Base-by-base conservation (phyloP, 2,329 filamentous ascomycete genomes). In the Clonostachys byssicola region DNA sequence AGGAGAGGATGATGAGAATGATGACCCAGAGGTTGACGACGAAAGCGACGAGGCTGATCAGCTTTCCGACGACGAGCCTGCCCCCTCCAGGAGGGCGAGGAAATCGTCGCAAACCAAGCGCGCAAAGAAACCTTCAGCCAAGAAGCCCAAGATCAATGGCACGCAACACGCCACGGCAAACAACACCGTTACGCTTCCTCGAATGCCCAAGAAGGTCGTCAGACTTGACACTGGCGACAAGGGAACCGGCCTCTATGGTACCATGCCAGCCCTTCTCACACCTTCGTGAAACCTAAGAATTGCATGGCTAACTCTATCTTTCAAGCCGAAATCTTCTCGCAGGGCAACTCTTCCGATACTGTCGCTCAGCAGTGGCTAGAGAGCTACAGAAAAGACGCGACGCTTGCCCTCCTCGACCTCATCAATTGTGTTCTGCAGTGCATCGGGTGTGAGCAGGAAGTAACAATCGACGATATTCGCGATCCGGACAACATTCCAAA, bases 401-500 rank as follows among this genome's bases (percentile, higher is more conserved):
- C 74, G 14, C 68, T 64, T 30, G 80, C 81, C 12, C 68, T 86
- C 52, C 74, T 77, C 14, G 81, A 86, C 43, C 67, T 87, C 47
- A 76, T 88, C 56, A 87, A 86, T 64, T 85, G 83, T 54, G 77
- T 86, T 35, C 66, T 88, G 36, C 78, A 81, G 58, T 80, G 88
- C 52, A 83, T 92, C 16, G 94, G 94, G 33, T 95, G 92, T 63
- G 82, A 89, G 47, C 75, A 89, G 46, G 80, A 87, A 54, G 81
- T 99, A 47, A 87, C 85, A 10, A 79, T 81, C 38, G 85, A 94
- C 61, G 91, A 97, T 62, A 89, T 96, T 53, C 83, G 86, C 54
- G 92, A 99, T 62, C 83, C 90, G 8, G 94, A 99, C 62, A 91
- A 94, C 60, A 89, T 86, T 43, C 82, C 88, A 16, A 85, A 83